Evolutionary conservation across 495 filamentous ascomycete genomes (phyloP).

Genomic region (Podospora pseudoanserina): DNA sequence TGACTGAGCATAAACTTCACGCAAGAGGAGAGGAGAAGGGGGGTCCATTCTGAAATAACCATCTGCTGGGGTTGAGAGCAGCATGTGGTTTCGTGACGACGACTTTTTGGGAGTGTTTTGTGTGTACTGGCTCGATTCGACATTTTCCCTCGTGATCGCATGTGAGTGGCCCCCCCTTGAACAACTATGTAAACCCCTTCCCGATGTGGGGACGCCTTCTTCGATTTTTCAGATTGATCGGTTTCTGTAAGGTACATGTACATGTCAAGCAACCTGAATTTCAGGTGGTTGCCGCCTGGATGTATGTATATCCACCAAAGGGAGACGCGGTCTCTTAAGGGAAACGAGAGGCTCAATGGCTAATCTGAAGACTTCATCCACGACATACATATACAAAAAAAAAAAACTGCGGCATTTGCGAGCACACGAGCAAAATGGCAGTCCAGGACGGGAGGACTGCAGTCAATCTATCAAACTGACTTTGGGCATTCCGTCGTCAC

Average conservation of each 20-base stretch:
- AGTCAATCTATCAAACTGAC: neutral
- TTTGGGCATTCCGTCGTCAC: neutral
- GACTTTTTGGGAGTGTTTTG: neutral
- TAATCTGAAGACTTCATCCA: neutral
- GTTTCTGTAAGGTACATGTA: neutral
- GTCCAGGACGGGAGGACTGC: neutral
- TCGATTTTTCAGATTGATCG: neutral
- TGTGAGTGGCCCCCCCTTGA: neutral
- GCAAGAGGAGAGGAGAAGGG: neutral
- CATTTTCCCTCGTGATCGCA: neutral
- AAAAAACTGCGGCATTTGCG: neutral
- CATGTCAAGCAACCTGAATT: neutral
- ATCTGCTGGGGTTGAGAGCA: neutral
- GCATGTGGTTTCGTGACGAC: neutral
- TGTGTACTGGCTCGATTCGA: neutral
- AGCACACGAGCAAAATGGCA: neutral
- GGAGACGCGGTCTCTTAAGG: neutral
- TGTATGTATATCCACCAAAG: neutral
- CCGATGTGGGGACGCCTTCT: neutral
- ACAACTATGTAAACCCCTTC: neutral
- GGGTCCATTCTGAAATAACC: neutral
- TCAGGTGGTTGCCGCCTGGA: neutral
- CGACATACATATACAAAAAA: neutral
- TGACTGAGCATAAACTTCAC: neutral
- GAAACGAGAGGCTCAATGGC: neutral